phyloP scores from a whole-genome alignment of 306 rosid species.

The Parietaria judaica region DNA sequence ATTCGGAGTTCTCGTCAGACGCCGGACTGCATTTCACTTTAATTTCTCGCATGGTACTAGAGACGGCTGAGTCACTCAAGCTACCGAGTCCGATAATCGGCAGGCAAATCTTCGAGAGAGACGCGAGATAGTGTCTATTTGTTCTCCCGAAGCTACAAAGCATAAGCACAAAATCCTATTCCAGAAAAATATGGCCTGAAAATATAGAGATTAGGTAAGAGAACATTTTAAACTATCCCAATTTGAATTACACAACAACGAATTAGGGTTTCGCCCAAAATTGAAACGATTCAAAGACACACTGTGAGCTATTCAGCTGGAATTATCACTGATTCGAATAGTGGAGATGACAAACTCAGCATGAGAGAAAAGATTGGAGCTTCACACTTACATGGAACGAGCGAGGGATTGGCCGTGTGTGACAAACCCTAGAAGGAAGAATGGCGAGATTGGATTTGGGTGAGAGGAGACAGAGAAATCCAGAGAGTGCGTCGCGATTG shows the following conservation, averaged over 20 bases:
- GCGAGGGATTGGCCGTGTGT: no score
- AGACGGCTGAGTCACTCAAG: conserved; percentile 24
- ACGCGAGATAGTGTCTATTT: conserved; percentile 20
- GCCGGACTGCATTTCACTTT: conserved; percentile 27
- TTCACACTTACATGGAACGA: no score
- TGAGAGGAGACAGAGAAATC: no score
- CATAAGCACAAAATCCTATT: conserved; percentile 23
- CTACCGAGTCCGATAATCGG: conserved; percentile 14
- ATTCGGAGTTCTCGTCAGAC: conserved; percentile 31
- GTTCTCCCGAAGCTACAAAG: conserved; percentile 24
- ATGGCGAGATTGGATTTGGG: no score
- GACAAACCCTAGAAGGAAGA: no score
- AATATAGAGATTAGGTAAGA: background rate
- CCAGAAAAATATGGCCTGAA: conserved; percentile 24
- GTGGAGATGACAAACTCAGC: no score
- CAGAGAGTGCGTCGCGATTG: no score
- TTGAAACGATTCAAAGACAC: background rate
- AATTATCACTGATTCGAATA: no score
- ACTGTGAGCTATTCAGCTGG: no score
- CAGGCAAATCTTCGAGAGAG: conserved; percentile 19
- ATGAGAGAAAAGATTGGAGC: no score
- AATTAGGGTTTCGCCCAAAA: background rate
- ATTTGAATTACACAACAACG: no score
- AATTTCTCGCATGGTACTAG: conserved; percentile 45
- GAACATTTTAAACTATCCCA: no score